Evolutionary conservation across 2,329 filamentous ascomycete genomes (phyloP), one percentile per base, ranked within the genome.

Genomic region (Chrysoporthe deuterocubensis): DNA sequence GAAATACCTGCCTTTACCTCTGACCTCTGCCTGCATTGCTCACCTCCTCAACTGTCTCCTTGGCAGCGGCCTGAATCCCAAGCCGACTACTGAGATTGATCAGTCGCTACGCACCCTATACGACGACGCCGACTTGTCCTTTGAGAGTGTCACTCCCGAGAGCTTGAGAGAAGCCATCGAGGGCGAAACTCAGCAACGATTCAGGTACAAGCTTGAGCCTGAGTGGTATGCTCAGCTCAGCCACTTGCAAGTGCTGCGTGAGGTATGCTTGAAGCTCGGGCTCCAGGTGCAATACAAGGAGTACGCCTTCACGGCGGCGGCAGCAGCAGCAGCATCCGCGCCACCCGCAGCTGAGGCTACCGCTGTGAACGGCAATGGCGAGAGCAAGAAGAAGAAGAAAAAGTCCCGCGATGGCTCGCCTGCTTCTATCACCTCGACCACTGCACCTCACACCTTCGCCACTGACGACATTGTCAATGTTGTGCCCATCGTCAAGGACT

Each of bases 11-110:
- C 93, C 96, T 32, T 85, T 91, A 71, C 89, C 92, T 16, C 90
- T 98, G 71, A 89, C 91, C n/a, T 86, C 92, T 61, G 84, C 92
- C 69, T 95, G 92, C 77, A 82, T 95, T 69, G 85, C 94, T 7
- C 96, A 99, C 77, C 84, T 99, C 62, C 85, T 99, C 72, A 99
- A 99, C 84, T 99, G 96, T 79, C 84, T 99, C 52, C 84, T 99
- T 46, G 96, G 96, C 16, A 84, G 85, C 60, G 87, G 86, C 54
- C 81, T 95, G 66, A 97, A 97, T 78, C 75, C 87, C n/a, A 89
- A 90, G 73, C 96, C 96, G 37, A 84, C 85, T 63, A 88, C 93
- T 50, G 92, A 96, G 70, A 84, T 94, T 68, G 94, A 98, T 73
- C 82, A 90, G 69, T 85, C 87, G 8, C 80, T 98, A 71, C 90